Evolutionary conservation across 2,329 filamentous ascomycete species (phyloP), one percentile per base, ranked within the genome.

Genomic region (Bipolaris gigantea): DNA sequence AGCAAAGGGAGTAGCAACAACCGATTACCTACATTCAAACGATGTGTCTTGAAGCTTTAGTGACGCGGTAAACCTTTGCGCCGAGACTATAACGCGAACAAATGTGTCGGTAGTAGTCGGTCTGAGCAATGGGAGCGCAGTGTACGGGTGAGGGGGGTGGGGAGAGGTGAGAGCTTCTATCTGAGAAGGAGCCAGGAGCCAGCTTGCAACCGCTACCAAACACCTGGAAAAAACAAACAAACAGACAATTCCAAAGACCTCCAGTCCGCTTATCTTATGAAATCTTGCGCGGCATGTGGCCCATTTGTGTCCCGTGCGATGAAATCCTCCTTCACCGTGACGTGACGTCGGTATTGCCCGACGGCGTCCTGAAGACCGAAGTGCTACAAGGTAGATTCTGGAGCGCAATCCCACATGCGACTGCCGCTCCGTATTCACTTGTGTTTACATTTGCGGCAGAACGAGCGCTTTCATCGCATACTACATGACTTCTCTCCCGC

Each of bases 361-460:
- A 83, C 1, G 80, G 80, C 0, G 85, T 87, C 8, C 81, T 76
- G 58, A 88, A 88, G 0, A 87, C 85, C 0, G 84, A 87, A 1
- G 82, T 86, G 5, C 85, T 86, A 2, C 84, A 86, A 1, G 80
- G 79, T 59, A 83, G 63, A 23, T 79, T 73, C 55, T 81, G 77
- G 35, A 83, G 59, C n/a, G 74, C 62, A 19, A 83, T 64, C 8
- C 58, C 52, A 56, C 62, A 55, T 32, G 51, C 32, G 19, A 49
- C 46, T 11, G 19, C 40, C 13, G 42, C 33, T 44, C 18, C 36
- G 30, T 43, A 47, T 33, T 45, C 47, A 35, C 30, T n/a, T 18
- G 30, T 32, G 16, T 34, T 36, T 8, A 19, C 18, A 27, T 39
- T 46, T 15, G 48, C 34, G 13, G 40, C 42, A 18, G 11, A 34